A percentile compares a stretch with the other conserved stretches of the same genome.
phyloP scores from a whole-genome alignment of 2,329 filamentous ascomycete genomes.

The Pyrenophora graminea region DNA sequence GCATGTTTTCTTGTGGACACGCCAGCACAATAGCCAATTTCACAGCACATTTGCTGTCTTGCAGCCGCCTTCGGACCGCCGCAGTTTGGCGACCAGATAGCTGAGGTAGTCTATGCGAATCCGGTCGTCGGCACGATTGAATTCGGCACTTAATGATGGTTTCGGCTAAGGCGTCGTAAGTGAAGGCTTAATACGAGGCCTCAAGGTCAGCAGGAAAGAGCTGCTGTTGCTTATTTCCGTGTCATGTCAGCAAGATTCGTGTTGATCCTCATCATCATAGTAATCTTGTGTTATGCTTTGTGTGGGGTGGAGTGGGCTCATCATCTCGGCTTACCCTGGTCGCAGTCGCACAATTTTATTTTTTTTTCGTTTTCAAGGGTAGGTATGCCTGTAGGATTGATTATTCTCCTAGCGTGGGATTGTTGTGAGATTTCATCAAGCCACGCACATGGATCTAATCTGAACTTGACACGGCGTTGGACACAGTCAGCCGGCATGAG shows the following conservation, averaged over 20 bases:
- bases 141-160: slow-evolving; percentile 24
- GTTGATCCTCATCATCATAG: neutral
- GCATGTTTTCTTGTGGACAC: slow-evolving; percentile 29
- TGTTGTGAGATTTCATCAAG: no score
- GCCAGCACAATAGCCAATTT: slow-evolving; percentile 39
- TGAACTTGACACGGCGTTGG: no score
- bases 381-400: no score
- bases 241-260: neutral
- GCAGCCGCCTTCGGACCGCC: neutral
- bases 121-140: slow-evolving; percentile 23
- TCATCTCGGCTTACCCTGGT: no score
- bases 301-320: no score
- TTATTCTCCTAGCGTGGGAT: no score
- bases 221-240: neutral
- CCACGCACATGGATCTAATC: no score
- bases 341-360: no score
- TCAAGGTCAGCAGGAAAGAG: slow-evolving; percentile 27
- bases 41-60: slow-evolving; percentile 17
- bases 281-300: neutral
- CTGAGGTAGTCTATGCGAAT: slow-evolving; percentile 29
- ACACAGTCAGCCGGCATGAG: no score
- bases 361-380: no score
- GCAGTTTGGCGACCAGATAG: slow-evolving; percentile 16
- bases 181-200: slow-evolving; percentile 25
- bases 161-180: slow-evolving; percentile 39